Percentiles rank a stretch among this genome's conserved stretches.
Evolutionary conservation across 805 yeast genomes (phyloP).

Genomic region (Kluyveromyces lactis): DNA sequence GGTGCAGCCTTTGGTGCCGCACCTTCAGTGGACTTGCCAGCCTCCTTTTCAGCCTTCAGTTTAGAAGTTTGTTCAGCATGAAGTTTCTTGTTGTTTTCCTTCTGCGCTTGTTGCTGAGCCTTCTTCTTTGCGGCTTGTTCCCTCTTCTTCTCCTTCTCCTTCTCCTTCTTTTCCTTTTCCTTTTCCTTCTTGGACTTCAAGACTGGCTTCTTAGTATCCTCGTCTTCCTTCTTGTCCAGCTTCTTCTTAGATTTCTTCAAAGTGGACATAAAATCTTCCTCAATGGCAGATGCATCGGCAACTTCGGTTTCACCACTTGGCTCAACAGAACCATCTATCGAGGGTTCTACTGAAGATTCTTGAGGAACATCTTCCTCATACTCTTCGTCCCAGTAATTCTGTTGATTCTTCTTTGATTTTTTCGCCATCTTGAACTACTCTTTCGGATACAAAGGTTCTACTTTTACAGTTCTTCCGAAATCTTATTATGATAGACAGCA

Average conservation of each 20-base stretch:
- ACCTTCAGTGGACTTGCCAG: conserved; percentile 9
- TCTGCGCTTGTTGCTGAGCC: conserved; percentile 53
- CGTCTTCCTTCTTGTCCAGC: conserved; percentile 58
- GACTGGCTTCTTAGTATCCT: conserved; percentile 53
- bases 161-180: conserved; percentile 92
- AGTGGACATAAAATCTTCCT: conserved; percentile 73
- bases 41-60: conserved; percentile 29
- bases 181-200: conserved; percentile 88
- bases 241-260: conserved; percentile 72
- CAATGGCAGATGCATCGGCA: conserved; percentile 29
- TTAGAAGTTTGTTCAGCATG: conserved; percentile 29
- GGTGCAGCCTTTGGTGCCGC: conserved; percentile 34
- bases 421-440: conserved; percentile 29
- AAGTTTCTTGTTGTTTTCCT: conserved; percentile 47
- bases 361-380: conserved; percentile 42
- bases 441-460: conserved; percentile 7
- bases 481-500: too few species aligned
- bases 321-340: not conserved
- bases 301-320: conserved; percentile 7
- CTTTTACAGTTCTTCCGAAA: too few species aligned
- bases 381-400: conserved; percentile 76
- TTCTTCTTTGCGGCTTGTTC: conserved; percentile 84
- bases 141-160: conserved; percentile 83
- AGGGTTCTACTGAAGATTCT: conserved; percentile 28
- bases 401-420: conserved; percentile 60